Evolutionary conservation across 2,329 filamentous ascomycete genomes (phyloP).

Genomic region (Pseudocercospora pini-densiflorae): DNA sequence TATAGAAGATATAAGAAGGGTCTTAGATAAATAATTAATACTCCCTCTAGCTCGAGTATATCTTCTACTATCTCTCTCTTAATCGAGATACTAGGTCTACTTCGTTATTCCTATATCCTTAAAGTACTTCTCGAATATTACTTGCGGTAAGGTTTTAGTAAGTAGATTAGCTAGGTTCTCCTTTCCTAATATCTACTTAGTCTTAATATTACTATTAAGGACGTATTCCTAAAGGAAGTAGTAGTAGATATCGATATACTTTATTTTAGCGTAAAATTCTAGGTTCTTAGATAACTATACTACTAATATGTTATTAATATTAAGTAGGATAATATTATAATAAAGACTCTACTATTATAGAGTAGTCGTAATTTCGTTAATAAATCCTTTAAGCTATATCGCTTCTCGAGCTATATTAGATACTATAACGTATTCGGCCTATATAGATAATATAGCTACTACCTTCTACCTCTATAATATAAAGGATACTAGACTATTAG

Average conservation of each 20-base stretch:
- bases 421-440: neutral
- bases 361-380: neutral
- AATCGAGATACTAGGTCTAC: no score
- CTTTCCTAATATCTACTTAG: slow-evolving; percentile 4
- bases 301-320: slow-evolving; percentile 1
- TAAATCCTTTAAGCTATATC: slow-evolving; percentile 3
- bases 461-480: neutral
- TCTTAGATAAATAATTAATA: neutral
- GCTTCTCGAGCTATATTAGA: neutral
- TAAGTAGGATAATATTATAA: neutral
- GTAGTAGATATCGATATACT: slow-evolving; percentile 1
- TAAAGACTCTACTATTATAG: neutral
- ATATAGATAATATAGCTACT: neutral
- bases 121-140: neutral
- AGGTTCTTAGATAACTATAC: slow-evolving; percentile 3
- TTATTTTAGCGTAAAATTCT: slow-evolving; percentile 4
- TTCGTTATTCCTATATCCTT: no score
- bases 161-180: neutral
- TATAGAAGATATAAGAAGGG: neutral
- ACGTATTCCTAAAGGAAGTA: neutral
- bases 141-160: slow-evolving; percentile 1
- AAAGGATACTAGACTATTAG: neutral
- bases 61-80: no score
- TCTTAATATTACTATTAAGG: neutral
- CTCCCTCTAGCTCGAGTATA: neutral